Evolutionary conservation across 2,329 filamentous ascomycete genomes (phyloP).

Genomic region (Pseudogymnoascus sp.): DNA sequence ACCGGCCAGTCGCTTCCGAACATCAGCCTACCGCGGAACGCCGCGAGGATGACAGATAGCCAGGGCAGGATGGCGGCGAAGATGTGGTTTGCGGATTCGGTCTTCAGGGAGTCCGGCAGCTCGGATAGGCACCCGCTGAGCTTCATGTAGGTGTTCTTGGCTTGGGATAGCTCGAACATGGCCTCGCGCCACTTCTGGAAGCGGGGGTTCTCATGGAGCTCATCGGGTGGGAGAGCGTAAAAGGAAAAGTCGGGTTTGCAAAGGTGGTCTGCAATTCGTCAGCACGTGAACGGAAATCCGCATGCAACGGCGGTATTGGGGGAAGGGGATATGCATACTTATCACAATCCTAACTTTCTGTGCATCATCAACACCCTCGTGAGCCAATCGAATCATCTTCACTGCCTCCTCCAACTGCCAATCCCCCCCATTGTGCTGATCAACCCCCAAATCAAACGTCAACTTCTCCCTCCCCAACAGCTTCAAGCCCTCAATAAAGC

Average conservation of each 20-base stretch:
- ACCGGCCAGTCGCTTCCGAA: slow-evolving; percentile 94
- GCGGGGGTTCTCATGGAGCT: slow-evolving; percentile 18
- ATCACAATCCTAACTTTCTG: slow-evolving; percentile 39
- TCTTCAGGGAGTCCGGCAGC: slow-evolving; percentile 49
- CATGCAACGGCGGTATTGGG: background rate
- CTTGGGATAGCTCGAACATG: slow-evolving; percentile 58
- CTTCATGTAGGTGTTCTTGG: slow-evolving; percentile 72
- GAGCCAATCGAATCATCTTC: slow-evolving; percentile 59
- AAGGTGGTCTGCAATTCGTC: slow-evolving; percentile 58
- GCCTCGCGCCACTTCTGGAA: slow-evolving; percentile 62
- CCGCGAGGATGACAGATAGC: slow-evolving; percentile 61
- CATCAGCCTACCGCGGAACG: slow-evolving; percentile 73
- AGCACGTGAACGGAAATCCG: slow-evolving; percentile 13
- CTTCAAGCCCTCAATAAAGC: slow-evolving; percentile 57
- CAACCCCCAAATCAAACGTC: slow-evolving; percentile 76
- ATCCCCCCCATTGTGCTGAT: slow-evolving; percentile 67
- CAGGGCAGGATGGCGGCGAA: slow-evolving; percentile 59
- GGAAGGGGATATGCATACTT: slow-evolving; percentile 19
- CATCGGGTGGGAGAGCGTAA: slow-evolving; percentile 43
- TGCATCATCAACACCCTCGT: slow-evolving; percentile 49
- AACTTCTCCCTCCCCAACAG: slow-evolving; percentile 55
- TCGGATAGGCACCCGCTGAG: slow-evolving; percentile 81
- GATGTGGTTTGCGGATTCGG: slow-evolving; percentile 43
- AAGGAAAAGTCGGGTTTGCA: slow-evolving; percentile 75
- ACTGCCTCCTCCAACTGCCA: slow-evolving; percentile 64